phyloP scores from a whole-genome alignment of 352 stramenopile species.

The Pythium pyrilobum region DNA sequence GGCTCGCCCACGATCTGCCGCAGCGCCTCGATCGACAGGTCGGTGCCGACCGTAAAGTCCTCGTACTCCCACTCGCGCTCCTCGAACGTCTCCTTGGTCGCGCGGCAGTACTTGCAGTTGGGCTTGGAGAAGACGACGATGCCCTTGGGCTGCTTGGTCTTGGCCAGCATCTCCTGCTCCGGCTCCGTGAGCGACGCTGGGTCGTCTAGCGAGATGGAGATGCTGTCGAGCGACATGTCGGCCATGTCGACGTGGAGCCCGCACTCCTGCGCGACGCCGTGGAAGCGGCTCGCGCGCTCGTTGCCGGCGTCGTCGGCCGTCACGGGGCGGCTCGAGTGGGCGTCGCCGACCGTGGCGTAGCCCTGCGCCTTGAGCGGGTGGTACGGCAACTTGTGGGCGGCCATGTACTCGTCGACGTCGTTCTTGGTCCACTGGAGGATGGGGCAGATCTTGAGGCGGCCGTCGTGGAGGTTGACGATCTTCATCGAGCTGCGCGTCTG shows the following conservation, averaged over 20 bases:
- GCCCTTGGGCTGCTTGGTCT: constrained; percentile 38
- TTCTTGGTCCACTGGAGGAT: constrained; percentile 79
- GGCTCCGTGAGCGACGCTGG: constrained; percentile 38
- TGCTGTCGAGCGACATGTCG: constrained; percentile 47
- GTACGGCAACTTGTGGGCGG: constrained; percentile 55
- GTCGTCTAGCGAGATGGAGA: constrained; percentile 36
- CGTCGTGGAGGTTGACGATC: constrained; percentile 75
- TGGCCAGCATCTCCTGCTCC: constrained; percentile 36
- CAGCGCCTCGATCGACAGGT: constrained; percentile 51
- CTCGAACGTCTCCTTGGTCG: constrained; percentile 52
- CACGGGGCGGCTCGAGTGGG: constrained; percentile 80
- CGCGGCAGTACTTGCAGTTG: constrained; percentile 70
- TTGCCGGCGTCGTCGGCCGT: constrained; percentile 54
- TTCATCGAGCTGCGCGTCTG: constrained; percentile 60
- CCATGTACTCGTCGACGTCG: constrained; percentile 76
- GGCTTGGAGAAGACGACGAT: constrained; percentile 73
- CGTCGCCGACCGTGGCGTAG: constrained; percentile 80
- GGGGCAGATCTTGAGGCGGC: constrained; percentile 80
- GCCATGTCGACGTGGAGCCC: constrained; percentile 77
- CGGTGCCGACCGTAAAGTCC: constrained; percentile 51
- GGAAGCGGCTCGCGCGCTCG: constrained; percentile 73
- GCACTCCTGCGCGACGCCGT: constrained; percentile 77
- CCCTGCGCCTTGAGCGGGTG: constrained; percentile 81
- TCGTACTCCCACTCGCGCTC: constrained; percentile 55
- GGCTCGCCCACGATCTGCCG: constrained; percentile 49